Evolutionary conservation across 2,329 filamentous ascomycete genomes (phyloP), one percentile per base, ranked within the genome.

Genomic region (Ophiostoma australiae): DNA sequence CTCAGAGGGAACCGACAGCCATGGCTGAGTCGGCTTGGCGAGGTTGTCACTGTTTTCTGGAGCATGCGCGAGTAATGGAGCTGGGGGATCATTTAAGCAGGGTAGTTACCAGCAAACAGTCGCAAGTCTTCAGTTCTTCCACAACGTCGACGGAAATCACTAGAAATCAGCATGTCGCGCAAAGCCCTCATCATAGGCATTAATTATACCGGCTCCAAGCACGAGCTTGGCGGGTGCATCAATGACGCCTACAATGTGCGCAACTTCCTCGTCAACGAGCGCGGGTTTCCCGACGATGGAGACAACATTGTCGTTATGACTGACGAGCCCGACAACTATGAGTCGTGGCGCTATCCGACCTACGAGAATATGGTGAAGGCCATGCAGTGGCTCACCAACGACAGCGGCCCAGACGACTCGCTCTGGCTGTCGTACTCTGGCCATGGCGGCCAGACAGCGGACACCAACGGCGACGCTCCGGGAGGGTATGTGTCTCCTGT

Each of bases 371-470:
- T 81, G 70, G 70, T 80, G 55, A 82, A 83, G 2, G 86, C 86
- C 3, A 86, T 88, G 77, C 80, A 84, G 70, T 88, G 86, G 86
- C 81, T 89, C 1, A 82, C 87, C 65, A 81, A 78, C 35, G 74
- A 75, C 44, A 80, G 80, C 48, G 81, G 84, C 70, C 83, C 85
- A 0, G 82, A 83, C 11, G 84, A 84, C 70, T 81, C 79, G 10
- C 78, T 84, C 23, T 88, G 87, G 79, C 76, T 88, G 68, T 86
- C 86, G 73, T 89, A 88, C 74, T 86, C 84, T 0, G 86, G 86
- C 0, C 86, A 89, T 73, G 86, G 86, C 70, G 83, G 85, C 67
- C 85, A 86, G 76, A 81, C 86, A 31, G 77, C 76, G 17, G 82
- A 84, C 71, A 76, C 78, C 0, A 80, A 82, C n/a, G 81, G 81